Evolutionary conservation across 2,329 filamentous ascomycete genomes (phyloP).

Genomic region (Trichoderma semiorbis): DNA sequence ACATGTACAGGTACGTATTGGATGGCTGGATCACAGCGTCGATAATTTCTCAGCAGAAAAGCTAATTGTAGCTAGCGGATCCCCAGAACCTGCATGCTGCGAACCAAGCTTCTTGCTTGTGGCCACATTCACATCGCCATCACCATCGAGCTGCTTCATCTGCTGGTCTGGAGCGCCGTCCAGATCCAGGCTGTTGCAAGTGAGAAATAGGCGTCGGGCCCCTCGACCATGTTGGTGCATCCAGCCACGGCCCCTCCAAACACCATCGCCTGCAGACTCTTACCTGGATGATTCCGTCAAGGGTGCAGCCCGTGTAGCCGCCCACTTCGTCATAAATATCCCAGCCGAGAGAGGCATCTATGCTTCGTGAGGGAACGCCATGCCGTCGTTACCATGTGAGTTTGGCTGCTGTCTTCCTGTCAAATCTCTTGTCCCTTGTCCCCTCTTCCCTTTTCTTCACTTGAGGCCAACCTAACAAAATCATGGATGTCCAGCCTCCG

Average conservation of each 20-base stretch:
- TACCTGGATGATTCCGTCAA: conserved; percentile 23
- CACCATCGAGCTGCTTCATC: neutral
- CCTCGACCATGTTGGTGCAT: conserved; percentile 43
- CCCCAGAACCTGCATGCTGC: neutral
- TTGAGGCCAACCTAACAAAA: neutral
- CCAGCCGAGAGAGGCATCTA: neutral
- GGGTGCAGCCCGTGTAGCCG: conserved; percentile 14
- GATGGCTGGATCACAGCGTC: neutral
- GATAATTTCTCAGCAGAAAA: conserved; percentile 9
- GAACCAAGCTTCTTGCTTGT: neutral
- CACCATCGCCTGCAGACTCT: conserved; percentile 34
- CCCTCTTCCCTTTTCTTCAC: no score
- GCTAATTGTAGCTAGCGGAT: neutral
- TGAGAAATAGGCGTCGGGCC: conserved; percentile 24
- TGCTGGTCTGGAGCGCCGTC: neutral
- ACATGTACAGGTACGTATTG: neutral
- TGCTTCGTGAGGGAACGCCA: conserved; percentile 32
- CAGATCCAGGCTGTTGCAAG: conserved; percentile 25
- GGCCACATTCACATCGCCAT: conserved; percentile 18
- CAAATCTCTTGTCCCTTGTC: neutral
- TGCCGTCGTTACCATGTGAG: conserved; percentile 58
- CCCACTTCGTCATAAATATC: neutral
- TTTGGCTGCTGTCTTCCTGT: conserved; percentile 8
- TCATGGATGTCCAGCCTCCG: conserved; percentile 62
- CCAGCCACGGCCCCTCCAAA: conserved; percentile 34